Evolutionary conservation across 305 asterid genomes (phyloP).

Genomic region (Lippia alba): DNA sequence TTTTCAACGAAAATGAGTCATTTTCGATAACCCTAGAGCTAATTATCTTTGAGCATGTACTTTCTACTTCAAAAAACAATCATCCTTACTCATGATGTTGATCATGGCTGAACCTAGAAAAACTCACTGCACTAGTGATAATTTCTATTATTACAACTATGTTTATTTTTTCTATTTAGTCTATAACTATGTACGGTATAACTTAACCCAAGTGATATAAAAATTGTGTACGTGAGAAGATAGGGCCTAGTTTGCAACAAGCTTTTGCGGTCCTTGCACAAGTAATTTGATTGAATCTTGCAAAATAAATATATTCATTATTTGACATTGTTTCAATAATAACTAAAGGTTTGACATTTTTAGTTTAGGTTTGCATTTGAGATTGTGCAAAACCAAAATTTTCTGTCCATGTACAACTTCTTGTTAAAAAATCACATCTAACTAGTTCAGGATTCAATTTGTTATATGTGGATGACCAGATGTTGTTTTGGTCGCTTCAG

Average conservation of each 20-base stretch:
- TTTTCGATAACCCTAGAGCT: conserved; percentile 97
- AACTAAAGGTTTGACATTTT: no score
- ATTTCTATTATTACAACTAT: conserved; percentile 29
- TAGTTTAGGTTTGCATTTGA: no score
- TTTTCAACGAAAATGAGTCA: no score
- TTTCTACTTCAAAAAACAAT: conserved; percentile 93
- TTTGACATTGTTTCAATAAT: no score
- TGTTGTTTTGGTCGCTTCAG: no score
- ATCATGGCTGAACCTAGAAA: conserved; percentile 95
- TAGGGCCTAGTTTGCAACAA: conserved; percentile 67
- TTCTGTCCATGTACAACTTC: no score
- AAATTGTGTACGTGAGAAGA: conserved; percentile 53
- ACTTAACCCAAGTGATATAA: background rate
- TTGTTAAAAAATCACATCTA: no score
- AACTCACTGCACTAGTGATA: conserved; percentile 99
- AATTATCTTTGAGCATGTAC: conserved; percentile 95
- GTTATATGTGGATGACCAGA: no score
- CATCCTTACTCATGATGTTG: conserved; percentile 98
- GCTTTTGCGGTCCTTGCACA: conserved; percentile 70
- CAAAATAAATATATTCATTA: no score
- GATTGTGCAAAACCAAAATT: no score
- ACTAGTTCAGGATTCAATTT: no score
- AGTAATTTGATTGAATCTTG: conserved; percentile 41
- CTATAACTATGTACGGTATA: conserved; percentile 4
- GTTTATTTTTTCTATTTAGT: conserved; percentile 17